Evolutionary conservation across 208 protist genomes (phyloP), one percentile per base, ranked within the genome.

Genomic region (Leishmania turanica): DNA sequence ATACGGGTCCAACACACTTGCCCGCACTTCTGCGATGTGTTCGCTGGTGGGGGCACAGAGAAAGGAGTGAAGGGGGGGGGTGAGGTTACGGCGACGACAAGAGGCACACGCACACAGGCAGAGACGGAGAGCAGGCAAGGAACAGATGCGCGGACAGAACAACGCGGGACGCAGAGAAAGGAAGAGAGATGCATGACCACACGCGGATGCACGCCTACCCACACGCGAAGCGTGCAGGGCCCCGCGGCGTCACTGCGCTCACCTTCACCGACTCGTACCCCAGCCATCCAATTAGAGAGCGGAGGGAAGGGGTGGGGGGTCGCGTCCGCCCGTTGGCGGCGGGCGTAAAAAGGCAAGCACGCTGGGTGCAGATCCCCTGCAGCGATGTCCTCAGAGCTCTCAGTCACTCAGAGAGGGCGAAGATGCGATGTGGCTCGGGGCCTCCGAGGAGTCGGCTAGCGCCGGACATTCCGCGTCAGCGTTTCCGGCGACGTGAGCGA

Each of bases 361-460:
- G 9, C 27, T n/a, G 40, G 40, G 9, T 53, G 21, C 42, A 54
- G 2, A 51, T 51, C 19, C 34, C 11, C 17, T 17, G n/a, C 31
- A 60, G 21, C n/a, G 7, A 47, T 62, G 24, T 62, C 47, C 78
- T 81, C 34, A 75, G 37, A 75, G 60, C 76, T 81, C 81, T 5
- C 4, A 7, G 60, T 73, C 40, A n/a, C 49, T 65, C n/a, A 7
- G 64, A 15, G 75, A 82, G n/a, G 64, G 62, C 17, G 74, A 80
- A 27, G 77, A 80, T 21, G 81, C 56, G 62, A 77, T 72, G 21
- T 42, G 37, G 27, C 53, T 77, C 42, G 60, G 64, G 17, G 77
- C 31, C 72, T 62, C 13, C 3, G 31, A 62, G 72, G 72, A 45
- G 49, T 40, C 62, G 24, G 70, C 70, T 5, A 77, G 66, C 19